phyloP scores from a whole-genome alignment of 2,329 filamentous ascomycete species.

The Aspergillus latus region DNA sequence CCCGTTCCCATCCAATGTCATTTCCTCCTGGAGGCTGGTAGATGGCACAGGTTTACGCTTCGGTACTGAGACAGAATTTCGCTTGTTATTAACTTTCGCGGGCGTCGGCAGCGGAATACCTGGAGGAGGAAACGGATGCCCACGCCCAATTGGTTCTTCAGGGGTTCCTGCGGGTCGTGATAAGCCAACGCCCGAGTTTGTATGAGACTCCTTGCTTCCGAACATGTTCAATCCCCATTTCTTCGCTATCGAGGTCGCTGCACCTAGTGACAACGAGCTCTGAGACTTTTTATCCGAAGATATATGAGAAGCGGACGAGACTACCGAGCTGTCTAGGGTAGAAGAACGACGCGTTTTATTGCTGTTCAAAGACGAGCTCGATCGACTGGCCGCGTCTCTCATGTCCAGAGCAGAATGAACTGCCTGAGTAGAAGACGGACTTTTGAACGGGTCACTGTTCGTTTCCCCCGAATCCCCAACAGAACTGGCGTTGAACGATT shows the following conservation, averaged over 20 bases:
- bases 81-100: slow-evolving; percentile 57
- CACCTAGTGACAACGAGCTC: slow-evolving; percentile 45
- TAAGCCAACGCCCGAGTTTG: slow-evolving; percentile 45
- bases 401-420: slow-evolving; percentile 24
- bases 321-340: slow-evolving; percentile 32
- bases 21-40: slow-evolving; percentile 36
- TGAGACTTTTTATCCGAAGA: slow-evolving; percentile 39
- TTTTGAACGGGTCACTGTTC: slow-evolving; percentile 23
- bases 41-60: slow-evolving; percentile 64
- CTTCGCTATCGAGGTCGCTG: slow-evolving; percentile 58
- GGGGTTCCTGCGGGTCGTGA: slow-evolving; percentile 45
- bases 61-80: slow-evolving; percentile 58
- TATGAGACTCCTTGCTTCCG: slow-evolving; percentile 41
- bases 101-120: slow-evolving; percentile 75
- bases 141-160: slow-evolving; percentile 75
- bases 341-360: slow-evolving; percentile 31
- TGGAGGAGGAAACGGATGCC: slow-evolving; percentile 76
- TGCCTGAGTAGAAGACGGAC: slow-evolving; percentile 31
- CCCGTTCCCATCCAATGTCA: slow-evolving; percentile 31
- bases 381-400: slow-evolving; percentile 25
- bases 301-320: slow-evolving; percentile 26
- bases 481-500: slow-evolving; percentile 54
- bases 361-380: slow-evolving; percentile 28
- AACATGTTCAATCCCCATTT: slow-evolving; percentile 60
- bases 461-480: slow-evolving; percentile 27